phyloP scores from a whole-genome alignment of 75 land plant genomes.

The Pinus taeda region DNA sequence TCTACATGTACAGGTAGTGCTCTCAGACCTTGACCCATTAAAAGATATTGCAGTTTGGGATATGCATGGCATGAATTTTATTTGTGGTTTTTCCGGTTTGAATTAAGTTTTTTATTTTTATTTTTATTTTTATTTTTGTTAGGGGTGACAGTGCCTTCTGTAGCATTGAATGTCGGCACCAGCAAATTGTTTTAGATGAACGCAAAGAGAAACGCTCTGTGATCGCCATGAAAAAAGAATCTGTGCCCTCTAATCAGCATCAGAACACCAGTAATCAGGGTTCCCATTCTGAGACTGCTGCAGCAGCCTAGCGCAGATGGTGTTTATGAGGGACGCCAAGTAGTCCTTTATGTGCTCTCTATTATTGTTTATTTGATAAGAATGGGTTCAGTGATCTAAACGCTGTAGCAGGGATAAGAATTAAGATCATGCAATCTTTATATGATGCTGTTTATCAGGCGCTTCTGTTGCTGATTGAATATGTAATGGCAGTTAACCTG shows the following conservation, averaged over 20 bases:
- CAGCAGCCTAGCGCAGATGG: conserved; percentile 5
- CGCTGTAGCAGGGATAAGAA: not conserved
- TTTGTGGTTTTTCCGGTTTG: not conserved
- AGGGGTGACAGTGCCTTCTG: conserved; percentile 80
- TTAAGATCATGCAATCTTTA: not conserved
- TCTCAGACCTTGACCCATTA: too few species aligned
- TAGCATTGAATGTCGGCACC: conserved; percentile 60
- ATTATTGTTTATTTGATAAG: not conserved
- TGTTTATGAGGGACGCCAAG: not conserved
- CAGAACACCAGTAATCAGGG: not conserved
- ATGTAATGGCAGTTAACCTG: not conserved
- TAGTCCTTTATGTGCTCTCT: not conserved
- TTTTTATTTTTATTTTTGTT: conserved; percentile 5
- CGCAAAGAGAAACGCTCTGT: conserved; percentile 31
- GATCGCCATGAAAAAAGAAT: conserved; percentile 21
- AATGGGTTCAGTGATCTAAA: not conserved
- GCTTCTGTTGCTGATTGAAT: not conserved
- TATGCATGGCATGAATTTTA: not conserved
- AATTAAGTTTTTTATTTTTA: not conserved
- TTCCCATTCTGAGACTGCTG: not conserved
- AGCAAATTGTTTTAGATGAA: conserved; percentile 57
- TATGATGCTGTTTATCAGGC: not conserved
- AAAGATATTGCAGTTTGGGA: not conserved
- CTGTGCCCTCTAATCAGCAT: conserved; percentile 12
- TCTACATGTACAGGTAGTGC: conserved; percentile 74